A percentile compares a stretch with the other conserved stretches of the same genome.
Evolutionary conservation across 73 alveolate species (phyloP).

Genomic region (Halteria grandinella): DNA sequence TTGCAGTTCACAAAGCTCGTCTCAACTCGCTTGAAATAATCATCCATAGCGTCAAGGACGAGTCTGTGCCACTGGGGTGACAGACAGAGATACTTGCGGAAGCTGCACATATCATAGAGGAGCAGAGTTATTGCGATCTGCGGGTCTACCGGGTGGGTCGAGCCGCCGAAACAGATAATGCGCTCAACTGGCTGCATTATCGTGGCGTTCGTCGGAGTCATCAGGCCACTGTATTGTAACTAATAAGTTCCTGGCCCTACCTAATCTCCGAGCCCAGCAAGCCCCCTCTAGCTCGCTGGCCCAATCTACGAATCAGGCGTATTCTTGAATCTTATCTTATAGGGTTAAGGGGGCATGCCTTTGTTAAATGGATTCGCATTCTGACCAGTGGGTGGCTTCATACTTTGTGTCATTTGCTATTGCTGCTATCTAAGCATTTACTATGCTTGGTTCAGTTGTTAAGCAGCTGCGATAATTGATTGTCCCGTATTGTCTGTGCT

Average conservation of each 20-base stretch:
- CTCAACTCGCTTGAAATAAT: slow-evolving; percentile 55
- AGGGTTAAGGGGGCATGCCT: too few species aligned
- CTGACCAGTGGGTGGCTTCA: too few species aligned
- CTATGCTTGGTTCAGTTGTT: too few species aligned
- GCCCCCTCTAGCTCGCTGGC: background rate
- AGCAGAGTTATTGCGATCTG: slow-evolving; percentile 4
- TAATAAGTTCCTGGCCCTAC: background rate
- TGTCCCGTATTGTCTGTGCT: too few species aligned
- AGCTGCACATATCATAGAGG: slow-evolving; percentile 52
- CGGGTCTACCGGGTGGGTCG: slow-evolving; percentile 5
- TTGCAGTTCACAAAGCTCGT: slow-evolving; percentile 45
- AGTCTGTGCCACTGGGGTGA: slow-evolving; percentile 54
- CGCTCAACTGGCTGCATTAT: background rate
- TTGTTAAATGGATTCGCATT: too few species aligned
- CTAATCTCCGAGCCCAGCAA: background rate
- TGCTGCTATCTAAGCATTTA: too few species aligned
- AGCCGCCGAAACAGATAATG: slow-evolving; percentile 19
- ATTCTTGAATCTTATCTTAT: background rate
- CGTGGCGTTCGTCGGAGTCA: background rate
- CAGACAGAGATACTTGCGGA: slow-evolving; percentile 51
- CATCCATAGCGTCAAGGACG: slow-evolving; percentile 61
- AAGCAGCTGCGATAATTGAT: too few species aligned
- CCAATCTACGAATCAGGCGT: background rate
- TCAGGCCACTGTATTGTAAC: background rate
- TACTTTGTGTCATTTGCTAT: too few species aligned